phyloP scores from a whole-genome alignment of 331 rosid genomes.

The Quercus phellos region DNA sequence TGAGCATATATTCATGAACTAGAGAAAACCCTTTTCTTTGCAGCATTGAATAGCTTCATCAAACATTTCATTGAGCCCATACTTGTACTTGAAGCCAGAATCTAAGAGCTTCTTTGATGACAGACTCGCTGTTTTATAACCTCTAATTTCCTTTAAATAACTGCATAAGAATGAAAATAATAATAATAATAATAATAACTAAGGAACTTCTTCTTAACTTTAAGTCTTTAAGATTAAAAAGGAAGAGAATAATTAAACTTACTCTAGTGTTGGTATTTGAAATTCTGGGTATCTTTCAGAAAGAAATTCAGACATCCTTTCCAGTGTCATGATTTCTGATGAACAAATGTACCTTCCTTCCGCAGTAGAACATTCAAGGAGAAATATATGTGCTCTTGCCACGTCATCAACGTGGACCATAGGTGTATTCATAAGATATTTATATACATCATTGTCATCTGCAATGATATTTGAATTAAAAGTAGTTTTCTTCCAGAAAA shows the following conservation, averaged over 20 bases:
- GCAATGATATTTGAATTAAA: not conserved
- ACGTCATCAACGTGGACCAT: conserved; percentile 43
- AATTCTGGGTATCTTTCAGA: conserved; percentile 19
- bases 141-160: conserved; percentile 18
- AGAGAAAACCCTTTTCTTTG: conserved; percentile 49
- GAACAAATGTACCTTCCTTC: conserved; percentile 31
- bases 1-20: not conserved
- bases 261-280: conserved; percentile 23
- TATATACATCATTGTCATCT: not conserved
- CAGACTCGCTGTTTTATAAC: conserved; percentile 13
- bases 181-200: not conserved
- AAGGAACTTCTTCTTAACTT: not conserved
- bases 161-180: conserved; percentile 8
- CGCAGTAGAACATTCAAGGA: conserved; percentile 30
- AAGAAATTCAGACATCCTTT: not conserved
- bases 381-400: conserved; percentile 35
- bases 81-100: conserved; percentile 53
- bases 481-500: not conserved
- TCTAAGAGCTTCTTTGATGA: conserved; percentile 60
- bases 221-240: not conserved
- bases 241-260: not conserved
- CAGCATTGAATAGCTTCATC: conserved; percentile 50
- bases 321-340: not conserved
- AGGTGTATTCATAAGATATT: not conserved
- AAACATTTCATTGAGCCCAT: conserved; percentile 43